Percentiles rank a stretch among this genome's conserved stretches.
Evolutionary conservation across 108 stramenopile species (phyloP).

Genomic region (Cyclotella atomus): DNA sequence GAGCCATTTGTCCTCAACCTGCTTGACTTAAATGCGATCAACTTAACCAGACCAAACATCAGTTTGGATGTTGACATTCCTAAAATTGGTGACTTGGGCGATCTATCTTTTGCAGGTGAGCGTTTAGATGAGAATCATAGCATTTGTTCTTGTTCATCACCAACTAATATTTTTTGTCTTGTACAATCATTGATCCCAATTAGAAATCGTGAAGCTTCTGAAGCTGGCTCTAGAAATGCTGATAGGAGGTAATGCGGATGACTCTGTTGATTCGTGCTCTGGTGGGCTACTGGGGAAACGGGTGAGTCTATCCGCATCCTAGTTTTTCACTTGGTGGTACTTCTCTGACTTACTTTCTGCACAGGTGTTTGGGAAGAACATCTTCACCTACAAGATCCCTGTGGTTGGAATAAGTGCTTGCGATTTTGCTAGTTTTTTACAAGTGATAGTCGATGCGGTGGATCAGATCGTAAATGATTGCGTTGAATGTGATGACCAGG

Average conservation of each 20-base stretch:
- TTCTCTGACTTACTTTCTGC: too few species aligned
- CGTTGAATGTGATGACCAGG: conserved; percentile 10
- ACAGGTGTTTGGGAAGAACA: too few species aligned
- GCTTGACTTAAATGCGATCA: not conserved
- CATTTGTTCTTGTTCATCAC: too few species aligned
- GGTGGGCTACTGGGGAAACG: conserved; percentile 45
- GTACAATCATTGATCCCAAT: too few species aligned
- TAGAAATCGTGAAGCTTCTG: conserved; percentile 32
- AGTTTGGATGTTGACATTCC: conserved; percentile 35
- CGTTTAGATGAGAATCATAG: too few species aligned
- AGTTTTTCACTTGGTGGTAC: too few species aligned
- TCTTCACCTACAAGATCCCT: conserved; percentile 43
- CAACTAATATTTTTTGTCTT: too few species aligned
- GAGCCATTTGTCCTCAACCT: not conserved
- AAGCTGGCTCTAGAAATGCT: conserved; percentile 26
- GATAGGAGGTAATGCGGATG: conserved; percentile 29
- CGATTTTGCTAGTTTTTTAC: conserved; percentile 33
- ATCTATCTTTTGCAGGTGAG: conserved; percentile 23
- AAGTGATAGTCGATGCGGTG: conserved; percentile 15
- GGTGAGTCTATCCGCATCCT: conserved; percentile 3
- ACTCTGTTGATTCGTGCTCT: conserved; percentile 47
- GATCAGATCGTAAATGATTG: conserved; percentile 17
- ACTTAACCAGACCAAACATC: not conserved
- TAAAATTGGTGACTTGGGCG: conserved; percentile 37
- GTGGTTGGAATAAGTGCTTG: conserved; percentile 13